These are phyloP conservation scores for Colletotrichum godetiae DNA, from an alignment of 2,329 filamentous ascomycete genomes.

Conservation along the genomic window DNA sequence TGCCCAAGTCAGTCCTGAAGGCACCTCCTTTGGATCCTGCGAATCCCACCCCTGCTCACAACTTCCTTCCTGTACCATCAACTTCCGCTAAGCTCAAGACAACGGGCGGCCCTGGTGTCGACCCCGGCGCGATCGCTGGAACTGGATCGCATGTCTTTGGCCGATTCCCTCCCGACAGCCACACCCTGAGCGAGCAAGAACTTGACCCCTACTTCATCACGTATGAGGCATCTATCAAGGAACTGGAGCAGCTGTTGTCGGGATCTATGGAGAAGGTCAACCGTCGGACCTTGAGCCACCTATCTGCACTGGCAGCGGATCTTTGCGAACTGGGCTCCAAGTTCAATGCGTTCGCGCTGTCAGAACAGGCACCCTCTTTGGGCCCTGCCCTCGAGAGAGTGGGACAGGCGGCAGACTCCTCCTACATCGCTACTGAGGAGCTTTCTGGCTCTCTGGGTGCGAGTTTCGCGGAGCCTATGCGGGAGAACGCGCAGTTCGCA, in stretches of 20 bases:
- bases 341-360: conserved; percentile 96
- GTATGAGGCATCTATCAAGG: conserved; percentile 91
- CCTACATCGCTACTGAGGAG: conserved; percentile 95
- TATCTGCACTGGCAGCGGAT: conserved; percentile 86
- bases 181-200: conserved; percentile 85
- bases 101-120: conserved; percentile 42
- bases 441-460: conserved; percentile 88
- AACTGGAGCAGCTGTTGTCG: conserved; percentile 87
- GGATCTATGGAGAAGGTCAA: conserved; percentile 98
- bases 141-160: conserved; percentile 71
- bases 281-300: conserved; percentile 84
- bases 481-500: conserved; percentile 96
- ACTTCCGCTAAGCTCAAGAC: conserved; percentile 86
- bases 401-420: conserved; percentile 94
- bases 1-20: conserved; percentile 94
- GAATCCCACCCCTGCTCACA: conserved; percentile 89
- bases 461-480: conserved; percentile 96
- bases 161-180: conserved; percentile 84
- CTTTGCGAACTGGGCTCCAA: conserved; percentile 93
- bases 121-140: conserved; percentile 49
- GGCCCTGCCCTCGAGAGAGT: conserved; percentile 93
- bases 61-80: conserved; percentile 87
- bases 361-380: conserved; percentile 88
- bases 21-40: conserved; percentile 95
- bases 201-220: conserved; percentile 96